Evolutionary conservation across 345 rosid species (phyloP).

Genomic region (Dipteronia dyeriana): DNA sequence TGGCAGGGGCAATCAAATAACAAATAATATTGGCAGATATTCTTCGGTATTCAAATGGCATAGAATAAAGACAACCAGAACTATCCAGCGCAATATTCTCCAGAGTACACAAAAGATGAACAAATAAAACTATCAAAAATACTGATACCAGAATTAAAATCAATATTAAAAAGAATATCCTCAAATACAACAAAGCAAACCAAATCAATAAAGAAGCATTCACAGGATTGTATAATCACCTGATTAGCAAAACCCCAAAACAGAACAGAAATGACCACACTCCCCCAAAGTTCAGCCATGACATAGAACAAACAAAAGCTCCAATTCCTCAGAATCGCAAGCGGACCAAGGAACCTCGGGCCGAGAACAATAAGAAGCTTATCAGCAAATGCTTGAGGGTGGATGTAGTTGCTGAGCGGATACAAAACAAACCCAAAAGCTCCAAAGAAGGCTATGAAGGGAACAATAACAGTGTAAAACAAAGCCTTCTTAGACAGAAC

Average conservation of each 20-base stretch:
- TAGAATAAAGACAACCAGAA: neutral
- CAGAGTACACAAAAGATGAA: neutral
- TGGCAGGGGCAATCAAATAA: neutral
- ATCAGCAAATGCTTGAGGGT: conserved; percentile 84
- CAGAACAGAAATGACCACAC: conserved; percentile 92
- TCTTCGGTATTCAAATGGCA: conserved; percentile 6
- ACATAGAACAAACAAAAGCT: conserved; percentile 96
- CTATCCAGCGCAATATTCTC: neutral
- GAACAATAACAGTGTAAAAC: conserved; percentile 80
- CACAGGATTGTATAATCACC: conserved; percentile 43
- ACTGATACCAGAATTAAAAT: conserved; percentile 8
- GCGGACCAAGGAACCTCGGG: conserved; percentile 94
- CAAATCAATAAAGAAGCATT: conserved; percentile 2
- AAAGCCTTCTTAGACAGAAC: conserved; percentile 84
- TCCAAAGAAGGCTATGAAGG: conserved; percentile 91
- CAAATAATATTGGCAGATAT: neutral
- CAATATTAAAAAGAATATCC: neutral
- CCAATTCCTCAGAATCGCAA: conserved; percentile 97
- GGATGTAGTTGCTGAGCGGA: conserved; percentile 85
- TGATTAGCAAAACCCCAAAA: conserved; percentile 99
- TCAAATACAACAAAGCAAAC: conserved; percentile 3
- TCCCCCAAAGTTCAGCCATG: conserved; percentile 99
- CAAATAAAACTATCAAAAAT: neutral
- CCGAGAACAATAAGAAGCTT: conserved; percentile 74
- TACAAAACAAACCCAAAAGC: conserved; percentile 90